Percentiles rank a stretch among this genome's conserved stretches.
Conservation (phyloP, 352 stramenopile genomes). For the Hyphochytrium catenoides region DNA sequence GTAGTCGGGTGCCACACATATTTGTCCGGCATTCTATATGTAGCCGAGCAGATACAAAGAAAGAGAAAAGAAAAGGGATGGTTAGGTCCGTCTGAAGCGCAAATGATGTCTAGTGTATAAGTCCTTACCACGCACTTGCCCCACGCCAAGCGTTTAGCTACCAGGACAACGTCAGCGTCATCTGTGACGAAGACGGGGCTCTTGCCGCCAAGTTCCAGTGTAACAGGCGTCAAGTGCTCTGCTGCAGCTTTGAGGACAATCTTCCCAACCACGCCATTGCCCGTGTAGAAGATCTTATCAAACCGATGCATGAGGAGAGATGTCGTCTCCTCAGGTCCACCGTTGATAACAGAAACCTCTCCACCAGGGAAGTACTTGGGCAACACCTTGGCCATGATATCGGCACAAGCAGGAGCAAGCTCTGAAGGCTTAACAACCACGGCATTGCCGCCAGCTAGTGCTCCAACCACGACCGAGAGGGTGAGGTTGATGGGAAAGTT, state of each 20-base stretch:
- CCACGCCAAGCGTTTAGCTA: slow-evolving; percentile 11
- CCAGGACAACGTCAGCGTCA: slow-evolving; percentile 32
- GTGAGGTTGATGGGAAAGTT: slow-evolving; percentile 50
- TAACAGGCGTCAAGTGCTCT: slow-evolving; percentile 52
- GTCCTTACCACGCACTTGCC: no score
- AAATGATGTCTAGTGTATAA: no score
- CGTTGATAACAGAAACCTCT: slow-evolving; percentile 51
- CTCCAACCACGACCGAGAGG: slow-evolving; percentile 40
- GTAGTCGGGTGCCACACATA: slow-evolving; percentile 80
- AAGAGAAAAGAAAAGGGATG: no score
- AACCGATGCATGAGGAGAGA: slow-evolving; percentile 40
- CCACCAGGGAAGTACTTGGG: slow-evolving; percentile 42
- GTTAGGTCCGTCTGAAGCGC: no score
- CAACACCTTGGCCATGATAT: slow-evolving; percentile 26
- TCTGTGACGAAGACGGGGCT: slow-evolving; percentile 61
- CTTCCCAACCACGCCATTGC: slow-evolving; percentile 33
- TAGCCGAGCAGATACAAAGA: no score
- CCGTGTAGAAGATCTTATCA: slow-evolving; percentile 70
- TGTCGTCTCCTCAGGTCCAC: slow-evolving; percentile 49
- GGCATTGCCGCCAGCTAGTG: slow-evolving; percentile 58
- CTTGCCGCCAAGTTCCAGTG: slow-evolving; percentile 70
- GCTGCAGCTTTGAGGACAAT: slow-evolving; percentile 38
- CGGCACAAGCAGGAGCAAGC: slow-evolving; percentile 41
- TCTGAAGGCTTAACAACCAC: slow-evolving; percentile 76
- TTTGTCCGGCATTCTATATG: slow-evolving; percentile 82